Evolutionary conservation across 768 basidiomycete genomes (phyloP).

Genomic region (Leccinum uliginosum): DNA sequence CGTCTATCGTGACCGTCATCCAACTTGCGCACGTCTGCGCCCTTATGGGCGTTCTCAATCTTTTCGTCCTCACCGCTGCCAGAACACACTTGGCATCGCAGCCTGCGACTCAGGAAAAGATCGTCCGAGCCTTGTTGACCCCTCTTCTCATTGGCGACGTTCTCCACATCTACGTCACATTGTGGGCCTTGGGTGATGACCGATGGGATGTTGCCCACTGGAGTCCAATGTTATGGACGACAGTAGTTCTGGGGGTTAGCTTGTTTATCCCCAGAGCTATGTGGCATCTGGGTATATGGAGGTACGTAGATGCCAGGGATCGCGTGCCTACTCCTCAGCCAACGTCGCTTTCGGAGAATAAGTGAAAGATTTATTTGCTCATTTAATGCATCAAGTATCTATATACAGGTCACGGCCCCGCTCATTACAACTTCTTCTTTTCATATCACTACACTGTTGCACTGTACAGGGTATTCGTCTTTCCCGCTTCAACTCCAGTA

Average conservation of each 20-base stretch:
- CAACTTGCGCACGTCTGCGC: constrained; percentile 79
- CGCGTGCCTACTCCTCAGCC: constrained; percentile 19
- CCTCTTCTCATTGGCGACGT: constrained; percentile 71
- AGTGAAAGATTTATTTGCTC: constrained; percentile 19
- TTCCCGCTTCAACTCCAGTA: neutral
- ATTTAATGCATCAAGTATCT: constrained; percentile 15
- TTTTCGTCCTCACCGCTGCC: constrained; percentile 59
- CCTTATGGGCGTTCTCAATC: constrained; percentile 65
- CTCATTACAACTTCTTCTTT: neutral
- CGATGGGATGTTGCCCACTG: constrained; percentile 58
- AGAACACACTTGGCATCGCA: constrained; percentile 56
- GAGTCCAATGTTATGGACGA: constrained; percentile 69
- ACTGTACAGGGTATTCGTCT: constrained; percentile 16
- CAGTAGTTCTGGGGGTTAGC: constrained; percentile 56
- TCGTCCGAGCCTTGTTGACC: constrained; percentile 56
- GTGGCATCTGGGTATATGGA: constrained; percentile 73
- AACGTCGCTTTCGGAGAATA: constrained; percentile 5
- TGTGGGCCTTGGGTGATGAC: constrained; percentile 74
- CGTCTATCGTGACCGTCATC: constrained; percentile 64
- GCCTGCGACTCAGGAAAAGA: constrained; percentile 68
- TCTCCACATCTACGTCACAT: constrained; percentile 58
- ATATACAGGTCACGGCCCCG: constrained; percentile 1
- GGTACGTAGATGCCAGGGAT: constrained; percentile 68
- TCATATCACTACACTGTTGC: neutral
- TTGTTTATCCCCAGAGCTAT: constrained; percentile 65